phyloP scores from a whole-genome alignment of 306 rosid genomes.

The Oxytropis ochrocephala region DNA sequence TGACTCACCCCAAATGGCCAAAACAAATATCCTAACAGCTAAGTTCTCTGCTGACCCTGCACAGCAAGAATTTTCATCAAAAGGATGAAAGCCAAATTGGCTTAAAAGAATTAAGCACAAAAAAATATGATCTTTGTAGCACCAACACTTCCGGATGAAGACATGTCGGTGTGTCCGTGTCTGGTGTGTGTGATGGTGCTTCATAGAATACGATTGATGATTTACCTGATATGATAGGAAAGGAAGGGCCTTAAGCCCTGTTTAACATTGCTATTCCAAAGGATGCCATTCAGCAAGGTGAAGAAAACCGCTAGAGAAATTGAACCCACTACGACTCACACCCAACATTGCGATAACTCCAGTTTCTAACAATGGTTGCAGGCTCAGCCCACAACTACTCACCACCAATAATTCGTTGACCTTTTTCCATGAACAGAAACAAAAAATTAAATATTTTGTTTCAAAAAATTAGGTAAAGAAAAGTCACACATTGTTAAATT shows the following conservation, averaged over 20 bases:
- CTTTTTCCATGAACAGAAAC: slow-evolving; percentile 35
- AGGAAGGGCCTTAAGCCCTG: slow-evolving; percentile 62
- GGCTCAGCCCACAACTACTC: slow-evolving; percentile 47
- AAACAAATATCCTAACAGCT: slow-evolving; percentile 33
- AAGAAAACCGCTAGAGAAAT: slow-evolving; percentile 42
- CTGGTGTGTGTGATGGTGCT: too few relatives aligned
- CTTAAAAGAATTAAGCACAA: neutral
- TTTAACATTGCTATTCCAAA: slow-evolving; percentile 49
- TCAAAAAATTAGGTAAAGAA: neutral
- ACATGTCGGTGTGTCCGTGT: too few relatives aligned
- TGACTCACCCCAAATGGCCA: slow-evolving; percentile 25
- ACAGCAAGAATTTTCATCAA: slow-evolving; percentile 16
- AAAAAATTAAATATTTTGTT: neutral
- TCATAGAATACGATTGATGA: too few relatives aligned
- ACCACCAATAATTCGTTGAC: slow-evolving; percentile 64
- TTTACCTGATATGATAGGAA: slow-evolving; percentile 49
- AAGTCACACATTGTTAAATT: slow-evolving; percentile 17
- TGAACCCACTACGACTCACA: slow-evolving; percentile 45
- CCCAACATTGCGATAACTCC: slow-evolving; percentile 69
- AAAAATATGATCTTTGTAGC: slow-evolving; percentile 8
- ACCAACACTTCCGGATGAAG: too few relatives aligned
- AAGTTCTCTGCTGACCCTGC: slow-evolving; percentile 29
- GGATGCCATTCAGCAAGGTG: slow-evolving; percentile 99
- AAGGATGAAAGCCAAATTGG: neutral
- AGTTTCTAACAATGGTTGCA: slow-evolving; percentile 48